Evolutionary conservation across 768 basidiomycete species (phyloP), one percentile per base, ranked within the genome.

Genomic region (Hypholoma sublateritium): DNA sequence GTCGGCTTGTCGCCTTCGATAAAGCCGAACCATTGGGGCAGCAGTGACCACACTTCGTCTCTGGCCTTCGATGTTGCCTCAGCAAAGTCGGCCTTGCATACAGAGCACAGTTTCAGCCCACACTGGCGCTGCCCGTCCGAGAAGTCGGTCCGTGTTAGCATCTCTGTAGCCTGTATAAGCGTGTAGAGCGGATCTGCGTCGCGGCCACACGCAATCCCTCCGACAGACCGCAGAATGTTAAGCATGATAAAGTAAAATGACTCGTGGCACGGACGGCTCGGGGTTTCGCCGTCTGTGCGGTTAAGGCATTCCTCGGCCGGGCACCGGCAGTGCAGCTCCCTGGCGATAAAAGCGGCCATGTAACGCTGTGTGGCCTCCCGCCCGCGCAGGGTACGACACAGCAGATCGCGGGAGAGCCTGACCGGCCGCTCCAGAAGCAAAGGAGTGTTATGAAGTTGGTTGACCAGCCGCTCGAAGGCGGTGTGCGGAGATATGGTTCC

Each of bases 221-320:
- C 84, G 43, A 91, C 80, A 19, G 84, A 80, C 55, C 89, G 83
- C 41, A 90, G 71, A 28, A 87, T 73, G 68, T 91, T 89, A 56
- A 91, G 80, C 75, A 82, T 82, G 72, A 91, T 83, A 67, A 85
- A 88, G 70, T 89, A 87, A 70, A 88, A 88, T 13, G 88, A 86
- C 50, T 89, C 86, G 56, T 74, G 72, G 69, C 89, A 91, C 50
- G 69, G 62, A 32, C 73, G 55, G 53, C 74, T 72, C 1, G 72
- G 68, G 12, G 65, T 37, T 6, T 72, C 75, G 50, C 72, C 60
- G 14, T 76, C 65, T 21, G 66, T 37, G 46, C 63, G 65, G 68
- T 83, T 75, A 4, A 71, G 64, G 66, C 88, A 91, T 11, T 76
- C 72, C 0, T 67, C 56, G 4, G 86, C 78, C 0, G 84, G 78